Base-by-base conservation (phyloP, 192 early-diverging fungal genomes). In the Coemansia sp. region DNA sequence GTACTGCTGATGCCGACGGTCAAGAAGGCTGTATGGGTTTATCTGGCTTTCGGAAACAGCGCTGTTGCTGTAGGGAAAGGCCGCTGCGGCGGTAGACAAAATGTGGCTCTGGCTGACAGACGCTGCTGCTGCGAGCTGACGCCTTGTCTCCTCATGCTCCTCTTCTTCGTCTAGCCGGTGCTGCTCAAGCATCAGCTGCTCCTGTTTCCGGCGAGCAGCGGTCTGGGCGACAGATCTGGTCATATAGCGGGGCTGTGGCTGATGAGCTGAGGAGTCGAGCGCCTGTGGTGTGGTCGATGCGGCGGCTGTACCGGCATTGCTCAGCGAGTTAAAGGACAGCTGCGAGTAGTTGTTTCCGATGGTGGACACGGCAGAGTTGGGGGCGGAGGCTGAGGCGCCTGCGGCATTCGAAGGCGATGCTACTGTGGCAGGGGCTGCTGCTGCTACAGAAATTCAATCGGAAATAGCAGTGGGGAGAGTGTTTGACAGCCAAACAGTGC, bases 191-290 rank as follows among this genome's bases (percentile, higher is more conserved):
- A 56, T 32, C 33, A 70, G 34, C 48, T 73, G 60, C 60, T 70
- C 67, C 45, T 76, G 73, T 64, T 81, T 75, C 62, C 67, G 63
- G 66, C 67, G 66, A 3, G 69, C 70, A 16, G 73, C 77, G 48
- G 68, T 80, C 49, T 80, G 77, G 40, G 50, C 77, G 32, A 75
- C 78, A 36, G 78, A 81, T 67, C 78, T 71, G 50, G 78, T 81
- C 70, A 81, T 61, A 58, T 81, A 81, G 62, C 78, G 78, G 25
- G 66, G 78, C 69, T 71, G 77, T 10, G 12, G 18, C 50, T 68
- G 60, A 49, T 50, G 25, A 48, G 34, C 6, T 29, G 34, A 14
- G 16, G 50, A 32, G 61, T 76, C 73, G 33, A 63, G 40, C 28
- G 29, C 48, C 2, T 61, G 45, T n/a, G 60, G 33, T 25, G 60